phyloP scores from a whole-genome alignment of 2,329 filamentous ascomycete species.

The Beauveria pseudobassiana region DNA sequence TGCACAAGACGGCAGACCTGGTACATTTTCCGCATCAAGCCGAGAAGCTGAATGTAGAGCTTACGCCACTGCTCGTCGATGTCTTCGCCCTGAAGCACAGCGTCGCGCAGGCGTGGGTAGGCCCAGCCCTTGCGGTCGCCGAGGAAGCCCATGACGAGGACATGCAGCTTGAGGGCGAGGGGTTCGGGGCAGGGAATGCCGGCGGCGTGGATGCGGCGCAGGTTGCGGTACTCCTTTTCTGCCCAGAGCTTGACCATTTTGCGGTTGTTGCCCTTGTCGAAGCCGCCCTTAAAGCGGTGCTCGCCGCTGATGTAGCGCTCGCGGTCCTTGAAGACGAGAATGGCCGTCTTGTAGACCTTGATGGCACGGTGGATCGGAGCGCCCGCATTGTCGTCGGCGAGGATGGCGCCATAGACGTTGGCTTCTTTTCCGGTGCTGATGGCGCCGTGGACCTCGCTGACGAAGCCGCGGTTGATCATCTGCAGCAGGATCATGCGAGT shows the following conservation, averaged over 20 bases:
- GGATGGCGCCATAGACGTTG: slow-evolving; percentile 90
- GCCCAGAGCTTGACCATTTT: slow-evolving; percentile 99
- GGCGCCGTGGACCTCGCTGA: slow-evolving; percentile 90
- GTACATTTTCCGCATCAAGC: slow-evolving; percentile 89
- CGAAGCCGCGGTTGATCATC: slow-evolving; percentile 86
- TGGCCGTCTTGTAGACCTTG: slow-evolving; percentile 98
- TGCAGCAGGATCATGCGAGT: slow-evolving; percentile 94
- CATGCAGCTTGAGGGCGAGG: slow-evolving; percentile 82
- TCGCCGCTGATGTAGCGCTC: slow-evolving; percentile 95
- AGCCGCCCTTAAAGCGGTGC: slow-evolving; percentile 81
- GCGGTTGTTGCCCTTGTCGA: slow-evolving; percentile 89
- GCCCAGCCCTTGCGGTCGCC: slow-evolving; percentile 82
- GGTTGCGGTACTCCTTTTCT: slow-evolving; percentile 94
- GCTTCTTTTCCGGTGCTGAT: slow-evolving; percentile 96
- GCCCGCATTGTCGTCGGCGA: slow-evolving; percentile 46
- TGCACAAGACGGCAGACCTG: slow-evolving; percentile 88
- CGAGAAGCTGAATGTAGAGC: slow-evolving; percentile 76
- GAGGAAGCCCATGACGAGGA: slow-evolving; percentile 90
- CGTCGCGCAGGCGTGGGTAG: slow-evolving; percentile 82
- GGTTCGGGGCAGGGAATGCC: slow-evolving; percentile 90
- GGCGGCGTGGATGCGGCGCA: slow-evolving; percentile 74
- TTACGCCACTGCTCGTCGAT: slow-evolving; percentile 64
- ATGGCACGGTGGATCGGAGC: slow-evolving; percentile 70
- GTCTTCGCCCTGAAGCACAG: slow-evolving; percentile 62
- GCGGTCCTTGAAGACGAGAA: slow-evolving; percentile 94